Percentiles rank a stretch among this genome's conserved stretches.
phyloP scores from a whole-genome alignment of 176 grass and related monocot genomes.

The Bothriochloa decipiens region DNA sequence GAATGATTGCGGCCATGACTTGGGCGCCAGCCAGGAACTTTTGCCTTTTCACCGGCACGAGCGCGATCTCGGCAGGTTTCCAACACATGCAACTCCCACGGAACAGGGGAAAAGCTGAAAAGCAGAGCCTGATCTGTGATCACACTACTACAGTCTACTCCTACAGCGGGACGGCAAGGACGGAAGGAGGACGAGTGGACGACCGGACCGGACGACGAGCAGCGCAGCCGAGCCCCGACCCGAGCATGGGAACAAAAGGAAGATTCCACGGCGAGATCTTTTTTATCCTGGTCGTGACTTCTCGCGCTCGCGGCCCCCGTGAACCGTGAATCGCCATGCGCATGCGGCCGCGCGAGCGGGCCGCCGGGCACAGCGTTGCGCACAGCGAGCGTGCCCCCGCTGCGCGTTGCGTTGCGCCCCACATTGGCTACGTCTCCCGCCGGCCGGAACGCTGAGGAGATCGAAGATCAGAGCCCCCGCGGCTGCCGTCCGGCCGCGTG shows the following conservation, averaged over 20 bases:
- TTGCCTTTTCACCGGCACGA: background rate
- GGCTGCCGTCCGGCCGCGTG: background rate
- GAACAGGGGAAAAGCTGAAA: slow-evolving; percentile 48
- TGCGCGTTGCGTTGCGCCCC: slow-evolving; percentile 8
- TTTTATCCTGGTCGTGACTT: slow-evolving; percentile 38
- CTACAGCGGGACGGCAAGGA: too few species aligned
- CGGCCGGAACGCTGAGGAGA: background rate
- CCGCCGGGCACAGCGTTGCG: background rate
- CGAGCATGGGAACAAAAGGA: slow-evolving; percentile 44
- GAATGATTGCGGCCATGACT: slow-evolving; percentile 38
- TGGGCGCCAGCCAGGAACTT: background rate
- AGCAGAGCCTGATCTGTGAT: background rate
- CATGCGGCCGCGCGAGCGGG: background rate
- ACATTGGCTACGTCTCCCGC: background rate
- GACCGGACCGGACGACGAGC: too few species aligned
- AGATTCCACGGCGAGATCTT: slow-evolving; percentile 51
- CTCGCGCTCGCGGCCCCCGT: slow-evolving; percentile 31
- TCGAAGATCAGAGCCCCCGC: background rate
- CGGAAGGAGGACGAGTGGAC: too few species aligned
- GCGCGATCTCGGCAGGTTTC: background rate
- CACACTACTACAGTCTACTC: too few species aligned
- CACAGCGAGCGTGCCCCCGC: too few species aligned
- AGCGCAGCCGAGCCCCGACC: too few species aligned
- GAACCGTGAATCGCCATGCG: slow-evolving; percentile 45
- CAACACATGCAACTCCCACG: slow-evolving; percentile 40